Base-by-base conservation (phyloP, 2,329 filamentous ascomycete species). In the Immersiporthe knoxdaviesiana region DNA sequence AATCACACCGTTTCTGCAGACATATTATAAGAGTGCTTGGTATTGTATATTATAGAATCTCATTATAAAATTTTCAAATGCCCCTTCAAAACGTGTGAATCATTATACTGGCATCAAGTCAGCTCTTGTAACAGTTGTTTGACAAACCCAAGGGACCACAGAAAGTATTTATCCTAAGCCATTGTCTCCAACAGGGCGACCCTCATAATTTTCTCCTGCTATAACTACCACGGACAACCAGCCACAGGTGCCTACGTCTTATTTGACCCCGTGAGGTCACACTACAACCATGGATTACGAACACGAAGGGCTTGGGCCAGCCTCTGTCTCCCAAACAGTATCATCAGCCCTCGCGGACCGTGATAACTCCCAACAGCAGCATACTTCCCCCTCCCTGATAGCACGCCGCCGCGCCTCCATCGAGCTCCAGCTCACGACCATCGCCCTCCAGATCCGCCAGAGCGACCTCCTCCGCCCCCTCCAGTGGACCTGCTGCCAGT, bases 401-500 rank as follows among this genome's bases (percentile, higher is more conserved):
- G 27, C 50, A n/a, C 21, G 12, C 21, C 7, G 11, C 27, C 62
- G 62, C 11, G 32, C 16, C 11, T 47, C 30, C 18, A 54, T 64
- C 21, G 62, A 54, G 32, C 47, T 64, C 62, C 62, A 64, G 62
- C 62, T 64, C 30, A 24, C 16, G 2, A 64, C 30, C 30, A 32
- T 56, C 47, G n/a, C 32, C 30, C 2, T 8, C 12, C 54, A 65
- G 32, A 39, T 65, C 30, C 63, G 47, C 47, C 39, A 11, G 21
- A 37, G 39, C 14, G 11, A 39, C 12, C 47, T 64, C 21, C 47
- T 39, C 21, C 63, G 32, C n/a, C 62, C 44, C 2, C 21, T 65
- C 16, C 30, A 56, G n/a, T 65, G 63, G 63, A 56, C 32, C 21
- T 65, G 63, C 47, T 65, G 63, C 63, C 21, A 35, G 21, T 65